Percentiles rank a stretch among this genome's conserved stretches.
Conservation (phyloP, 495 filamentous ascomycete genomes). For the Podospora pseudopauciseta region DNA sequence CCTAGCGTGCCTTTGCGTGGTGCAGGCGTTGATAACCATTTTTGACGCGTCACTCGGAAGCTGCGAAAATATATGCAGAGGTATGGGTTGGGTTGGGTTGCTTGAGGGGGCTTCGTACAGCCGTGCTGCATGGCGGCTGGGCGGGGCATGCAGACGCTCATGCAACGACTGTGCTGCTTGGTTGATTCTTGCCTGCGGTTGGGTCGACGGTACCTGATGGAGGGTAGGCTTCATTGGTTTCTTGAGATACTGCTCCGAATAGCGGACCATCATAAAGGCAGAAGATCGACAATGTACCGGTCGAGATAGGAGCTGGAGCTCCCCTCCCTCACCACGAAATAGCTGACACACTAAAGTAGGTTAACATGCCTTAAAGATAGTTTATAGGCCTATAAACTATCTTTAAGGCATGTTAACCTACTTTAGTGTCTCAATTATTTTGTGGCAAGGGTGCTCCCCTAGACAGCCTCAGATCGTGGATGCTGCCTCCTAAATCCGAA, state of each 20-base stretch:
- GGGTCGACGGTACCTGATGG: background rate
- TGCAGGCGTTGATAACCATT: background rate
- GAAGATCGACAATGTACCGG: background rate
- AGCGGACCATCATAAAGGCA: background rate
- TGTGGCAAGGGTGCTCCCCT: too few relatives aligned
- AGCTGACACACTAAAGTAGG: too few relatives aligned
- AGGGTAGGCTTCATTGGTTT: background rate
- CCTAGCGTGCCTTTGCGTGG: background rate
- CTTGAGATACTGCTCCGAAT: background rate
- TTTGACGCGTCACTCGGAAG: slow-evolving; percentile 8
- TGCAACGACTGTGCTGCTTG: background rate
- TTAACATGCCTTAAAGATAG: too few relatives aligned
- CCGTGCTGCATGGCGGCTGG: background rate
- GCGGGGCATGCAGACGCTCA: background rate
- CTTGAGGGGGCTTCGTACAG: background rate
- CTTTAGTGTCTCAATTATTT: too few relatives aligned
- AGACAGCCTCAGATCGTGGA: too few relatives aligned
- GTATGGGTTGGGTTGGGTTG: background rate
- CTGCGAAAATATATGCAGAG: background rate
- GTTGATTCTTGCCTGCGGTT: background rate
- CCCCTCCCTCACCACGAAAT: too few relatives aligned
- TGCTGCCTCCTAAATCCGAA: background rate
- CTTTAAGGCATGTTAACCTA: too few relatives aligned
- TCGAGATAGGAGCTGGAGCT: background rate
- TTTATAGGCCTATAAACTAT: too few relatives aligned